Conservation (phyloP, 2,329 filamentous ascomycete species). For the Penicillium decumbens region DNA sequence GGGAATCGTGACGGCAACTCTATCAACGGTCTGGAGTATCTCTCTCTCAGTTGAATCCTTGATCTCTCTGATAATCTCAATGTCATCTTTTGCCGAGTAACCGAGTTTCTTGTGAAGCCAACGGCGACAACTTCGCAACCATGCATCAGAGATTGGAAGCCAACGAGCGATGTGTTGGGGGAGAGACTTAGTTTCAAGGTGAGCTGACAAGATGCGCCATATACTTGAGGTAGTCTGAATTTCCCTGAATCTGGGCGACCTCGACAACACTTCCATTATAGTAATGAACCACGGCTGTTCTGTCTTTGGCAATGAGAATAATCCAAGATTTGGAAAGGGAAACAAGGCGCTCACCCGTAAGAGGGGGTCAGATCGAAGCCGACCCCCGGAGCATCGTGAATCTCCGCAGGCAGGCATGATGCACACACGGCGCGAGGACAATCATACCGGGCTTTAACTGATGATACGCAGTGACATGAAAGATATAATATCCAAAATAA, state of each 20-base stretch:
- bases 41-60: constrained; percentile 2
- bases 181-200: not conserved
- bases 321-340: not conserved
- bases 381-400: constrained; percentile 11
- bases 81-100: constrained; percentile 5
- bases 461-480: not conserved
- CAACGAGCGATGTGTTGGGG: not conserved
- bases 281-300: constrained; percentile 10
- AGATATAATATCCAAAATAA: not conserved
- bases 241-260: constrained; percentile 7
- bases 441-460: constrained; percentile 4
- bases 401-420: constrained; percentile 5
- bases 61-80: constrained; percentile 11
- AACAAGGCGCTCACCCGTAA: constrained; percentile 8
- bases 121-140: not conserved
- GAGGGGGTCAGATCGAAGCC: constrained; percentile 12
- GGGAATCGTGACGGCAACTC: constrained; percentile 11
- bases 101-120: constrained; percentile 9
- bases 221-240: constrained; percentile 9
- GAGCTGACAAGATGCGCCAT: constrained; percentile 8
- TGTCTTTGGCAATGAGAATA: constrained; percentile 2
- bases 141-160: not conserved
- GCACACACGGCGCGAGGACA: constrained; percentile 4
- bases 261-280: constrained; percentile 12
- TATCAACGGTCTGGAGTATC: constrained; percentile 7